A percentile compares a stretch with the other conserved stretches of the same genome.
Evolutionary conservation across 179 eudicot genomes (phyloP).

Genomic region (Beta lomatogona): DNA sequence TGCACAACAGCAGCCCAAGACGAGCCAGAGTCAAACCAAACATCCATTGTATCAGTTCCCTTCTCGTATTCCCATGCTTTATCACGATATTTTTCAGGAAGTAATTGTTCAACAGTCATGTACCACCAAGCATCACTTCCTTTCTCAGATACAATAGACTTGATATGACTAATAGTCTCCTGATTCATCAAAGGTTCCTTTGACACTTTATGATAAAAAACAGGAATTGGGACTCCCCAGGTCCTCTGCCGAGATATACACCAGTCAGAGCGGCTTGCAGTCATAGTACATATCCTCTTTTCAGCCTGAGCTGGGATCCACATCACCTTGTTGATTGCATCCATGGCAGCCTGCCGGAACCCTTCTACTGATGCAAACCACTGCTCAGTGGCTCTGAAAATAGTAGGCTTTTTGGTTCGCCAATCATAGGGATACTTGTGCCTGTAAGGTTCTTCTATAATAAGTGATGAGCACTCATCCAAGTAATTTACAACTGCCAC

Average conservation of each 20-base stretch:
- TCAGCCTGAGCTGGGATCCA: constrained; percentile 97
- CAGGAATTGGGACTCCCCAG: constrained; percentile 99
- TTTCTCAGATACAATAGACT: constrained; percentile 71
- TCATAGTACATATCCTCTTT: constrained; percentile 90
- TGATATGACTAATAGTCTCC: constrained; percentile 82
- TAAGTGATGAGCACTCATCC: constrained; percentile 66
- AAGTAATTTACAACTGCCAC: constrained; percentile 73
- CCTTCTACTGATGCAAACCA: constrained; percentile 99
- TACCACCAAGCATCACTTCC: constrained; percentile 99
- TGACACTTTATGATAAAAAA: constrained; percentile 81
- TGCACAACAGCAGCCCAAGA: constrained; percentile 98
- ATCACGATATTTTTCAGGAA: constrained; percentile 75
- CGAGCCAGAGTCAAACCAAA: constrained; percentile 99
- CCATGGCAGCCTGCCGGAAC: constrained; percentile 80
- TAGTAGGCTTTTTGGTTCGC: constrained; percentile 98
- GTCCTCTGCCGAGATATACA: constrained; percentile 98
- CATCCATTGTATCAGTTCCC: constrained; percentile 99
- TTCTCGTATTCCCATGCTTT: constrained; percentile 76
- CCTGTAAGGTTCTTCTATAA: constrained; percentile 87
- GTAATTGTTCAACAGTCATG: constrained; percentile 80
- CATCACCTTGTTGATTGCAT: constrained; percentile 71
- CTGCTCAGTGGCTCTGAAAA: constrained; percentile 97
- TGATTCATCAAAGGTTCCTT: constrained; percentile 92
- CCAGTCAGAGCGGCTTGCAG: constrained; percentile 98
- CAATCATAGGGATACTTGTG: constrained; percentile 99